Evolutionary conservation across 805 yeast genomes (phyloP).

Genomic region (Candida ipomoeae): DNA sequence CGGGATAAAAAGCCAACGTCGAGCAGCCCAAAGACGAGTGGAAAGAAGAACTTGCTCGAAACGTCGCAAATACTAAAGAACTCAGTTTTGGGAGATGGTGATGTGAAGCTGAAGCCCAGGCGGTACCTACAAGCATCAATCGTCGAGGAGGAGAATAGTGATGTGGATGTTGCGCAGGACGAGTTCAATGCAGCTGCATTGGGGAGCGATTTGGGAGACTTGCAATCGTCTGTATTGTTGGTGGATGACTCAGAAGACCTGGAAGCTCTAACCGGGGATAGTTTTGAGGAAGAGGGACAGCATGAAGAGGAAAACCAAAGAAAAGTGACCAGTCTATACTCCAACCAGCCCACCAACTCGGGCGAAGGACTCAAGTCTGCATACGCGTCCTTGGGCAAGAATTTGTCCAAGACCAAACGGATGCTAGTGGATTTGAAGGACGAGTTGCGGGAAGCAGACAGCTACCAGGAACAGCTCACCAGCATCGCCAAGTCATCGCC

Average conservation of each 20-base stretch:
- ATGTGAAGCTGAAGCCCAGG: conserved; percentile 21
- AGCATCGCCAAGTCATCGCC: conserved; percentile 77
- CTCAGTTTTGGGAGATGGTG: conserved; percentile 18
- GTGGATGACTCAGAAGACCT: conserved; percentile 21
- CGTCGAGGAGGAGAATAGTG: conserved; percentile 28
- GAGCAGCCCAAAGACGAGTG: background rate
- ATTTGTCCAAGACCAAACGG: conserved; percentile 60
- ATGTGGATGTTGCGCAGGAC: conserved; percentile 10
- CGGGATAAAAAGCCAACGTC: conserved; percentile 1
- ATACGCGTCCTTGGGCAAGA: conserved; percentile 64
- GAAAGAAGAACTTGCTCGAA: conserved; percentile 20
- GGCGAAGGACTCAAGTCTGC: conserved; percentile 76
- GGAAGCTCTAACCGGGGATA: conserved; percentile 2
- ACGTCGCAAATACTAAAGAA: conserved; percentile 25
- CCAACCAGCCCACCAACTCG: conserved; percentile 73
- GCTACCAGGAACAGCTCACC: conserved; percentile 60
- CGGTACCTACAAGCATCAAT: conserved; percentile 29
- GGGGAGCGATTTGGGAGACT: conserved; percentile 1
- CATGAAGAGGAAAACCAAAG: conserved; percentile 28
- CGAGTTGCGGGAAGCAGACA: conserved; percentile 60
- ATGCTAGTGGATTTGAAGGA: conserved; percentile 57
- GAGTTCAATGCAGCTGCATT: conserved; percentile 1
- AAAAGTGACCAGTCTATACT: conserved; percentile 62
- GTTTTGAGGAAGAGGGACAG: conserved; percentile 22
- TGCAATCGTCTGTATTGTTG: conserved; percentile 23